Conservation (phyloP, 208 protist species). For the Acanthamoeba castellanii region DNA sequence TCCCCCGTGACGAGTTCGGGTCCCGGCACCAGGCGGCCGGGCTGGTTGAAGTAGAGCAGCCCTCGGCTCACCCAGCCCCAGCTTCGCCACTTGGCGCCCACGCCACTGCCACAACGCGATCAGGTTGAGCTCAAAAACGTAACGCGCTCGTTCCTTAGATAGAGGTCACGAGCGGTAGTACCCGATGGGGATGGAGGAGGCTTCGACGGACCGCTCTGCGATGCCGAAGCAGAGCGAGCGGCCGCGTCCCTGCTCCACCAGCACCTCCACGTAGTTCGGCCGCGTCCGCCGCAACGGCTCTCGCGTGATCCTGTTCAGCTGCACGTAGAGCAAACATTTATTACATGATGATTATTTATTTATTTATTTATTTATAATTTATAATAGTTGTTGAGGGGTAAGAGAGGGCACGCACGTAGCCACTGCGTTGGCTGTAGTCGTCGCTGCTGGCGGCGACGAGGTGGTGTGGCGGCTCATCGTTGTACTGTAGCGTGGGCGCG, state of each 20-base stretch:
- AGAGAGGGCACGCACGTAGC: not conserved
- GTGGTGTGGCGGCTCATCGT: not conserved
- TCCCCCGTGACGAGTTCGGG: not conserved
- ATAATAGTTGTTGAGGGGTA: too few relatives aligned
- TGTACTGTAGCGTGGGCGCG: not conserved
- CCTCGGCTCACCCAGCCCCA: slow-evolving; percentile 35
- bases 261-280: slow-evolving; percentile 20
- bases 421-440: not conserved
- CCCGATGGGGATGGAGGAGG: not conserved
- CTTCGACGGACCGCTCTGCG: not conserved
- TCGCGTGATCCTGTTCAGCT: slow-evolving; percentile 17
- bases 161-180: not conserved
- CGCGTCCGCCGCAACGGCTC: not conserved
- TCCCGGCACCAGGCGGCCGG: not conserved
- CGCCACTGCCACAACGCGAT: not conserved
- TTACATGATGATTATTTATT: not conserved
- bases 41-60: slow-evolving; percentile 10
- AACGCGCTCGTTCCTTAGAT: not conserved
- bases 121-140: not conserved
- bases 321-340: not conserved
- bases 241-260: not conserved
- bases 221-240: slow-evolving; percentile 27
- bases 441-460: not conserved
- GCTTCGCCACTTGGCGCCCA: slow-evolving; percentile 32
- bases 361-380: not conserved